Base-by-base conservation (phyloP, 2,329 filamentous ascomycete species). In the Aspergillus caelatus region DNA sequence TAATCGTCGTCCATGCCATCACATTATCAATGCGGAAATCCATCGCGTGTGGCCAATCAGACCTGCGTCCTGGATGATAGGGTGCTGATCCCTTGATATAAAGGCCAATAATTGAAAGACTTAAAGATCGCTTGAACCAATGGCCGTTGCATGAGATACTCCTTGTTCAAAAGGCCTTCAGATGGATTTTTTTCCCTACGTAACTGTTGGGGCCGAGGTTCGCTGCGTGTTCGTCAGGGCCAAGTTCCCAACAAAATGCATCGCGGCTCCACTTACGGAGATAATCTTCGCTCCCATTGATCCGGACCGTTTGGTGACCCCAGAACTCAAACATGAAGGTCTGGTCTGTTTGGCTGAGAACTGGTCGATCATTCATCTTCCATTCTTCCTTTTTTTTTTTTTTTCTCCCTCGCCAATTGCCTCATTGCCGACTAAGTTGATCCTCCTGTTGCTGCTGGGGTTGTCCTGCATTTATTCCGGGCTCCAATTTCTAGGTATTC, bases 161-260 rank as follows among this genome's bases (percentile, higher is more conserved):
- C 43, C 43, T 46, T 46, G 43, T 46, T 46, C 43, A 11, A 46
- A 12, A 14, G 43, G 4, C 6, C n/a, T 46, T n/a, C 3, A 19
- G 21, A 46, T 21, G 14, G 43, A 14, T 21, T 46, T 14, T 45
- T 14, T 23, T 19, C 6, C 45, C 21, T 48, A 48, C 12, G n/a
- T 54, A 54, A 36, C 45, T 59, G 64, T 63, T 63, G 61, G 58
- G 39, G 61, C 64, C 64, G 58, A 63, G 64, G 61, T 58, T 46
- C 39, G 8, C n/a, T 23, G 19, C 19, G 28, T 3, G 57, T 32
- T 36, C 60, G 39, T 28, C 32, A 45, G 46, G 28, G 45, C 48
- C 62, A 48, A 58, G 57, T 50, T 62, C 63, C 65, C 65, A 65
- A 66, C 63, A 62, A 65, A 66, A 62, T 53, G 53, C 52, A 63